Base-by-base conservation (phyloP, 192 early-diverging fungal species). In the Coemansia sp. region DNA sequence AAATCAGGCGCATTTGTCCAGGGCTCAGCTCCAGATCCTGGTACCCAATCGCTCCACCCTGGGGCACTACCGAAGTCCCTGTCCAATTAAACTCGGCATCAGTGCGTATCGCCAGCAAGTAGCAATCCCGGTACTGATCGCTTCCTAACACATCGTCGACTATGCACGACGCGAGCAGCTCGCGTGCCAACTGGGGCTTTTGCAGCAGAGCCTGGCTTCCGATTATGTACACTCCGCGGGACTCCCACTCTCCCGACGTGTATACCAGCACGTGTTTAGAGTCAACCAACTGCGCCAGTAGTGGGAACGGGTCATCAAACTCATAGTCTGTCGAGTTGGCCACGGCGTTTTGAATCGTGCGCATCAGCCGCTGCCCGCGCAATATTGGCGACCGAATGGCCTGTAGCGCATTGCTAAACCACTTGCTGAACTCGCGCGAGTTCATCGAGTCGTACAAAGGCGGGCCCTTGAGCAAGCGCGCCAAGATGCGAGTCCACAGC, bases 301-400 rank as follows among this genome's bases (percentile, higher is more conserved):
- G 71, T 12, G 17, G 70, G 60, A 38, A 73, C 82, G 68, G 81
- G 37, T 85, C 83, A 53, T 88, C 82, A 24, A 90, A 67, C 8
- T 75, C 67, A 62, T 91, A 92, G 70, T 95, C 92, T 10, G 91
- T 81, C 10, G 91, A 82, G 61, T 92, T 91, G 44, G 67, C 74
- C 37, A 87, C 67, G 4, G 83, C 61, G 27, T 32, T 60, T 40
- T 81, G 79, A 21, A 82, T 68, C 4, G 67, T 80, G 22, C 79
- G 72, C 56, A 82, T 60, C 53, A 79, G 63, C 22, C 76, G 60
- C 60, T 78, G 72, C 11, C 69, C 59, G 62, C 80, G 75, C 24
- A 75, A 70, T 18, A 78, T 65, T 4, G 79, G 72, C 21, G 71
- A 10, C 14, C 67, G 70, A 39, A 74, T 72, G 62, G 72, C 83